Evolutionary conservation across 306 rosid species (phyloP), one percentile per base, ranked within the genome.

Genomic region (Pterocarpus macrocarpus): DNA sequence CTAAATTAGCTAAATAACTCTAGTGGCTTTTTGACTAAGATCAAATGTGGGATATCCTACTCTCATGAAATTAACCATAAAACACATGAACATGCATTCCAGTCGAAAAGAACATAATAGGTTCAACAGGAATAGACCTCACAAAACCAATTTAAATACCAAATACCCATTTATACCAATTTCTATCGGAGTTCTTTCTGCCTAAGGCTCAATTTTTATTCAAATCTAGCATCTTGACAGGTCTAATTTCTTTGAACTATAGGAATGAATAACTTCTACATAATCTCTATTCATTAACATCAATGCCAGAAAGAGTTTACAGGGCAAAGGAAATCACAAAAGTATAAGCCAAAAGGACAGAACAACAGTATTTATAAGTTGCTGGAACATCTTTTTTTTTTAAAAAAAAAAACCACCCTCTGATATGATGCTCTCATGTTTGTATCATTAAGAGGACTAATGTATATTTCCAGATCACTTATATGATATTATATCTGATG

Each of bases 161-260:
- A 1, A 6, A 45, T 45, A 8, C 50, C 12, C 4, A 45, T 45
- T 45, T 45, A 45, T 45, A 36, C 28, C 30, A 17, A 63, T 63
- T 49, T 39, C 39, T 32, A 73, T 22, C 50, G 59, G 34, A 59
- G 35, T 52, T 80, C 57, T 61, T 71, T 22, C 17, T 49, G 39
- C 63, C 71, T 49, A 49, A 16, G 35, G 22, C 53, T 55, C 75
- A 7, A 43, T 35, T 56, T 67, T 34, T 53, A 8, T 22, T 15
- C 9, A 59, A 58, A 33, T 14, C 22, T 34, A 38, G 65, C 65
- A 50, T 69, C 36, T 22, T 43, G 55, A 30, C 49, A 17, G 30
- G 36, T 44, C 36, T 35, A 53, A 58, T 57, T 81, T 67, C 70
- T 64, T 75, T 17, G 35, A 58, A 66, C 22, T 74, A 57, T 33